Evolutionary conservation across 331 rosid species (phyloP).

Genomic region (Quercus lobata): DNA sequence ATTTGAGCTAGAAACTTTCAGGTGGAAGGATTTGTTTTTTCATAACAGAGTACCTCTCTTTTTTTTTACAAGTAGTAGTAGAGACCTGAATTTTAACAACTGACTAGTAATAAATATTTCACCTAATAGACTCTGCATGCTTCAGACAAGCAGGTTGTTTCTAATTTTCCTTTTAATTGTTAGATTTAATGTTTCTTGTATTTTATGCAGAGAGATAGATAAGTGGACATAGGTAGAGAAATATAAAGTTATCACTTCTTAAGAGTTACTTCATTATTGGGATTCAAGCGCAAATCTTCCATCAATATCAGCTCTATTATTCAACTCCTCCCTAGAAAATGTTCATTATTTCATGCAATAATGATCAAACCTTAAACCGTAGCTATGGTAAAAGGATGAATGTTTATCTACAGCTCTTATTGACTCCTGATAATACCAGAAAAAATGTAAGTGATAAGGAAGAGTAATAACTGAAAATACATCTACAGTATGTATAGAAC

Average conservation of each 20-base stretch:
- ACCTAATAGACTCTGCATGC: no score
- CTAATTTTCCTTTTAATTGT: neutral
- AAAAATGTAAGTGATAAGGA: neutral
- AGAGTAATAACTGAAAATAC: neutral
- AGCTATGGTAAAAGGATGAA: neutral
- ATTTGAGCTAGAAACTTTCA: neutral
- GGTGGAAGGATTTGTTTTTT: neutral
- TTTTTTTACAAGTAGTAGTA: neutral
- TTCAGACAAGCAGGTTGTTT: neutral
- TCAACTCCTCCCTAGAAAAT: neutral
- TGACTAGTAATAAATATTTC: no score
- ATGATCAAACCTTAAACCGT: neutral
- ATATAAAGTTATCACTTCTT: neutral
- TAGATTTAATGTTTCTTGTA: neutral
- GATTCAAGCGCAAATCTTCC: neutral
- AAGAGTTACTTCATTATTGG: neutral
- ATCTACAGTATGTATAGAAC: neutral
- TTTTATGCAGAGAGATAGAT: neutral
- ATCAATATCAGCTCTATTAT: neutral
- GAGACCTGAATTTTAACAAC: neutral
- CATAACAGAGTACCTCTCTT: neutral
- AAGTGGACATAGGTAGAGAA: neutral
- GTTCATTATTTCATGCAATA: neutral
- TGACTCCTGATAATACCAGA: neutral
- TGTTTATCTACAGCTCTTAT: neutral